These are phyloP conservation scores for Cercospora zeina DNA, from an alignment of 2,329 filamentous ascomycete species.

Conservation along the genomic window DNA sequence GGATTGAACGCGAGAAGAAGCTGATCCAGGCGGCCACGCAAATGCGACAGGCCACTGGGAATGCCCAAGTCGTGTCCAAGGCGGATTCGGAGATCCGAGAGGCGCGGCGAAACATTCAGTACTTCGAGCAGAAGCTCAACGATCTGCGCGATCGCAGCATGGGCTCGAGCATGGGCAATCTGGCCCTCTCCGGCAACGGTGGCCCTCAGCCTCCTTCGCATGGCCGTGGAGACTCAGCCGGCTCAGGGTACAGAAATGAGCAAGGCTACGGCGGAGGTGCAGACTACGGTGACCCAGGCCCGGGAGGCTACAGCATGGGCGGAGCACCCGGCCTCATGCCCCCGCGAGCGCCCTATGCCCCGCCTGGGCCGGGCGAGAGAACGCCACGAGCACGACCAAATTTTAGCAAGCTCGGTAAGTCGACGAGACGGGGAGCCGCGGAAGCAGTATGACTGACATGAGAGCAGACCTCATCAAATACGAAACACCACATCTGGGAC, in stretches of 20 bases:
- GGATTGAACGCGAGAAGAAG: conserved; percentile 96
- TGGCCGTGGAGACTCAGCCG: conserved; percentile 38
- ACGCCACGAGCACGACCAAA: conserved; percentile 78
- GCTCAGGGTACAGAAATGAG: conserved; percentile 55
- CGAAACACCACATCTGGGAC: conserved; percentile 90
- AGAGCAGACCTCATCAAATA: conserved; percentile 91
- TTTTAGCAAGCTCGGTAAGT: conserved; percentile 90
- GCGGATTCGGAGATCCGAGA: conserved; percentile 94
- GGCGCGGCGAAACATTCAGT: conserved; percentile 87
- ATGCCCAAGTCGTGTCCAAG: conserved; percentile 83
- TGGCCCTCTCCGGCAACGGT: conserved; percentile 60
- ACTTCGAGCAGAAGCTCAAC: conserved; percentile 87
- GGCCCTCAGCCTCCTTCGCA: conserved; percentile 41
- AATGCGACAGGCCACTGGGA: conserved; percentile 95
- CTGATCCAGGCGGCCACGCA: conserved; percentile 91
- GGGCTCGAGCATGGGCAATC: conserved; percentile 64
- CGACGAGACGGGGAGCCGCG: background rate
- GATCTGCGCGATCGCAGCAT: conserved; percentile 83
- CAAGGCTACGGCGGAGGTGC: conserved; percentile 54
- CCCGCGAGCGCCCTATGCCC: conserved; percentile 74
- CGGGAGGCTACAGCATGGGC: conserved; percentile 59
- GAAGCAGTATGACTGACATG: conserved; percentile 24
- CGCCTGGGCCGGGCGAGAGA: conserved; percentile 66
- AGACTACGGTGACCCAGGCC: conserved; percentile 61
- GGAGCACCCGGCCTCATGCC: conserved; percentile 75